Evolutionary conservation across 345 rosid genomes (phyloP).

Genomic region (Eucalyptus cloeziana): DNA sequence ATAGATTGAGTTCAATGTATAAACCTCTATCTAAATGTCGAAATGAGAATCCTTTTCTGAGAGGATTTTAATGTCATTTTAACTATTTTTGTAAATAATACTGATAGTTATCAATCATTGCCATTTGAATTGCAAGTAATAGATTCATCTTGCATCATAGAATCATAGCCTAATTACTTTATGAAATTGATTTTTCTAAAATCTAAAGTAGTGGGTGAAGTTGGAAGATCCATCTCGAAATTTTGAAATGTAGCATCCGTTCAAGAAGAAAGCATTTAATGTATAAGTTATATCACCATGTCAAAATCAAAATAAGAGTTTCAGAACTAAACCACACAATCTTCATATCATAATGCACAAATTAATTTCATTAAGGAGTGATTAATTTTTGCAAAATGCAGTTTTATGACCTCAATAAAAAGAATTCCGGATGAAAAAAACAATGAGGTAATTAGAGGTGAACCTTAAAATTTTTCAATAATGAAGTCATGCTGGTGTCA

Average conservation of each 20-base stretch:
- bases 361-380: background rate
- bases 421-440: background rate
- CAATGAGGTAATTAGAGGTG: background rate
- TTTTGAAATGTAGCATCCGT: background rate
- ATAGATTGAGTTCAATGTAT: background rate
- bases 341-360: background rate
- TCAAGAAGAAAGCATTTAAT: background rate
- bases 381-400: background rate
- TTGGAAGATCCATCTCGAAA: background rate
- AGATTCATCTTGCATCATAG: background rate
- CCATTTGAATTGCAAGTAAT: background rate
- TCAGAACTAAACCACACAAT: background rate
- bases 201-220: background rate
- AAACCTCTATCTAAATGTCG: background rate
- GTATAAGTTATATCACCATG: background rate
- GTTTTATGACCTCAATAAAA: background rate
- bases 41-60: background rate
- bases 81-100: background rate
- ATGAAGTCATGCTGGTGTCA: background rate
- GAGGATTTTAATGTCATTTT: background rate
- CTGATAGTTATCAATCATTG: background rate
- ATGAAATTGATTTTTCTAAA: background rate
- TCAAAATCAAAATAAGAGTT: background rate
- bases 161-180: background rate
- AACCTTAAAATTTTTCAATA: background rate